Evolutionary conservation across 148 eudicot species (phyloP).

Genomic region (Fallopia convolvulus): DNA sequence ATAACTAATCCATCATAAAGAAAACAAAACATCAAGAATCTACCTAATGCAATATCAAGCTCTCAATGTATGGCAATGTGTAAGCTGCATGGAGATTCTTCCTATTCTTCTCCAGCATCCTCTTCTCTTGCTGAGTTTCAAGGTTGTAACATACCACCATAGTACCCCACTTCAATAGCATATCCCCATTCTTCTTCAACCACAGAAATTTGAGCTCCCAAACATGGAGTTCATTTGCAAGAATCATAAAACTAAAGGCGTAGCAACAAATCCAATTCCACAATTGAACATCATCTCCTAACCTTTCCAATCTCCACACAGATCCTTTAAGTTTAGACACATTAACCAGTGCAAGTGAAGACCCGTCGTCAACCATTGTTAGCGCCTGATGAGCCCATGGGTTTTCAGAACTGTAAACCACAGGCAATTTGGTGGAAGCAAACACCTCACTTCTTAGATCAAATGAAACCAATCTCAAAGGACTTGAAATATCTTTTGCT

Average conservation of each 20-base stretch:
- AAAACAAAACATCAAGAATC: too few species aligned
- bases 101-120: too few species aligned
- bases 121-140: background rate
- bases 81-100: too few species aligned
- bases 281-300: background rate
- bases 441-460: background rate
- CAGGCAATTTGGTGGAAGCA: background rate
- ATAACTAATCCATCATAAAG: too few species aligned
- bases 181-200: background rate
- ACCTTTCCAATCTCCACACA: background rate
- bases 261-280: background rate
- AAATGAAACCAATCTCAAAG: background rate
- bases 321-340: background rate
- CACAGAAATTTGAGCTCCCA: background rate
- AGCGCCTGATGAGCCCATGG: background rate
- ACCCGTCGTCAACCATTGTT: background rate
- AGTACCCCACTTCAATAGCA: background rate
- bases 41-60: too few species aligned
- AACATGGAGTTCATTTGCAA: too few species aligned
- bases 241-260: background rate
- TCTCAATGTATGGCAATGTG: too few species aligned
- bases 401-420: background rate
- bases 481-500: background rate
- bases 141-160: background rate
- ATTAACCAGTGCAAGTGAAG: background rate